phyloP scores from a whole-genome alignment of 176 grass and related monocot species.

The Paspalum notatum region DNA sequence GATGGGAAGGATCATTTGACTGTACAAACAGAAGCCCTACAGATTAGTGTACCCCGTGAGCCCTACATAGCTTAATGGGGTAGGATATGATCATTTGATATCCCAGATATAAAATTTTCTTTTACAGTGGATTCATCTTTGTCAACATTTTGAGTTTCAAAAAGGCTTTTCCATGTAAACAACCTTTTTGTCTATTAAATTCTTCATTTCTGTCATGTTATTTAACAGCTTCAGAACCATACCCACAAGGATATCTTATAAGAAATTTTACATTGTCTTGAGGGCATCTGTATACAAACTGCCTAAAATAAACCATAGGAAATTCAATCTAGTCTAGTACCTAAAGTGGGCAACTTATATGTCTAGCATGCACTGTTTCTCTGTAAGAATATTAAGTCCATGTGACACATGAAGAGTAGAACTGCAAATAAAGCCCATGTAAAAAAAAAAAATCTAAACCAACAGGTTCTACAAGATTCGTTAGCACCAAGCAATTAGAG shows the following conservation, averaged over 20 bases:
- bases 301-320: neutral
- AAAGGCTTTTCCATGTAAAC: too few species aligned
- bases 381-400: constrained; percentile 4
- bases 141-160: neutral
- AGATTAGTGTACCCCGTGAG: neutral
- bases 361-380: neutral
- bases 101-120: neutral
- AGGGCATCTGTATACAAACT: neutral
- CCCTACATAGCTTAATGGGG: neutral
- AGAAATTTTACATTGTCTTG: neutral
- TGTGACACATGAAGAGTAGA: constrained; percentile 7
- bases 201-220: too few species aligned
- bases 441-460: constrained; percentile 31
- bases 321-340: neutral
- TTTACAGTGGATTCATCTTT: neutral
- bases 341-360: constrained; percentile 12
- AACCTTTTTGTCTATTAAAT: too few species aligned
- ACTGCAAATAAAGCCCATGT: constrained; percentile 24
- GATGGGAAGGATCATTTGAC: neutral
- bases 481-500: constrained; percentile 7
- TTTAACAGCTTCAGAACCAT: neutral
- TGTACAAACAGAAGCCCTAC: neutral
- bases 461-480: constrained; percentile 21
- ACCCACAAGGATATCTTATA: neutral
- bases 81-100: constrained; percentile 11